Conservation (phyloP, 129 eudicot species). For the Arctium minus region DNA sequence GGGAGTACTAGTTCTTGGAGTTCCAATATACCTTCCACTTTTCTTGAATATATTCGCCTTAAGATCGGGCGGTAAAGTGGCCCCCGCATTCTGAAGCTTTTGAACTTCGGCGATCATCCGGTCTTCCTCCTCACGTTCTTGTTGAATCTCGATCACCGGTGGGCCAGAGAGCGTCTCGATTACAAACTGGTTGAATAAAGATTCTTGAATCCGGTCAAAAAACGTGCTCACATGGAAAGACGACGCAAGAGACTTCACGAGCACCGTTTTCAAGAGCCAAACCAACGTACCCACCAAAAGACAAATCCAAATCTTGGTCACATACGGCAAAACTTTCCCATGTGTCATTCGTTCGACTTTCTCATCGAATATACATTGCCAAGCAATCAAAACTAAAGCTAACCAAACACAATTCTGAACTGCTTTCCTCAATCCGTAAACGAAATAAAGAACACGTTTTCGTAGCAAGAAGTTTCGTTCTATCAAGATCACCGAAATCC, state of each 20-base stretch:
- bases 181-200: constrained; percentile 56
- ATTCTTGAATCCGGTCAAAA: constrained; percentile 63
- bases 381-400: constrained; percentile 56
- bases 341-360: constrained; percentile 34
- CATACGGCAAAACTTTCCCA: constrained; percentile 41
- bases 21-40: constrained; percentile 47
- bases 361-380: constrained; percentile 50
- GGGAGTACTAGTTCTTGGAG: constrained; percentile 36
- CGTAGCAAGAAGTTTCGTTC: constrained; percentile 46
- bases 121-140: constrained; percentile 52
- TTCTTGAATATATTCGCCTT: constrained; percentile 53
- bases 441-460: constrained; percentile 53
- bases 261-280: constrained; percentile 48
- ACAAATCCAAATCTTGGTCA: constrained; percentile 51
- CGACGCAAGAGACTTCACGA: constrained; percentile 52
- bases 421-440: constrained; percentile 57
- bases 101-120: constrained; percentile 53
- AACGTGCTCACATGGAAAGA: constrained; percentile 60
- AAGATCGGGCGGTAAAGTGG: constrained; percentile 57
- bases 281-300: constrained; percentile 44
- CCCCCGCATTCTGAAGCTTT: constrained; percentile 65
- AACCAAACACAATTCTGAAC: constrained; percentile 82
- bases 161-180: constrained; percentile 57
- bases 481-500: constrained; percentile 26
- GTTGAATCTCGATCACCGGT: constrained; percentile 40